Evolutionary conservation across 2,329 filamentous ascomycete genomes (phyloP).

Genomic region (Alternaria brassicicola): DNA sequence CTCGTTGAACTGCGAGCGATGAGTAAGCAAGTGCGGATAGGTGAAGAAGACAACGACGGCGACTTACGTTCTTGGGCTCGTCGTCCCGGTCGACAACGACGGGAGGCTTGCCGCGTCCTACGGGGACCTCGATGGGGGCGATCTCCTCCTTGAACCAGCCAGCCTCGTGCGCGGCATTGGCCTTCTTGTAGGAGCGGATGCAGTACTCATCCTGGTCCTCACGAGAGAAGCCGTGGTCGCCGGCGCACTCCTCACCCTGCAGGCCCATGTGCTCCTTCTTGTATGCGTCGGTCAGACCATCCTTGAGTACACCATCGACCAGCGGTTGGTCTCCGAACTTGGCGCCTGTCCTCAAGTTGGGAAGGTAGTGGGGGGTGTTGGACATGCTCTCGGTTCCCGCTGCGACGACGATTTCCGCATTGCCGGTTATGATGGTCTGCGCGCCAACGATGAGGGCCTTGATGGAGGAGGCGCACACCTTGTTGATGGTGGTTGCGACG

Average conservation of each 20-base stretch:
- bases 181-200: constrained; percentile 93
- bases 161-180: constrained; percentile 80
- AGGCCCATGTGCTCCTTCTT: constrained; percentile 98
- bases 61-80: constrained; percentile 84
- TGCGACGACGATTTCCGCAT: constrained; percentile 88
- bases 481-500: constrained; percentile 94
- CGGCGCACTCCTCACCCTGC: constrained; percentile 86
- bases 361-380: constrained; percentile 94
- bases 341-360: constrained; percentile 80
- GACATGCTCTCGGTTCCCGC: constrained; percentile 99
- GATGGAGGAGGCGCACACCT: constrained; percentile 94
- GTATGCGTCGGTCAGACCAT: constrained; percentile 93
- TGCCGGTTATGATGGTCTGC: constrained; percentile 97
- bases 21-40: constrained; percentile 19
- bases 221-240: constrained; percentile 79
- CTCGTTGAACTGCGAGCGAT: constrained; percentile 56
- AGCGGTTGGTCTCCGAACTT: constrained; percentile 93
- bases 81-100: constrained; percentile 84
- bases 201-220: constrained; percentile 95
- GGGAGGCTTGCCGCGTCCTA: constrained; percentile 86
- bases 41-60: constrained; percentile 5
- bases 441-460: constrained; percentile 95
- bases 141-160: constrained; percentile 88
- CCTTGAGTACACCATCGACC: constrained; percentile 90
- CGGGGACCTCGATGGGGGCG: constrained; percentile 83